These are phyloP conservation scores for Saccharomycopsis olivae DNA, from an alignment of 805 yeast genomes.

Conservation along the genomic window DNA sequence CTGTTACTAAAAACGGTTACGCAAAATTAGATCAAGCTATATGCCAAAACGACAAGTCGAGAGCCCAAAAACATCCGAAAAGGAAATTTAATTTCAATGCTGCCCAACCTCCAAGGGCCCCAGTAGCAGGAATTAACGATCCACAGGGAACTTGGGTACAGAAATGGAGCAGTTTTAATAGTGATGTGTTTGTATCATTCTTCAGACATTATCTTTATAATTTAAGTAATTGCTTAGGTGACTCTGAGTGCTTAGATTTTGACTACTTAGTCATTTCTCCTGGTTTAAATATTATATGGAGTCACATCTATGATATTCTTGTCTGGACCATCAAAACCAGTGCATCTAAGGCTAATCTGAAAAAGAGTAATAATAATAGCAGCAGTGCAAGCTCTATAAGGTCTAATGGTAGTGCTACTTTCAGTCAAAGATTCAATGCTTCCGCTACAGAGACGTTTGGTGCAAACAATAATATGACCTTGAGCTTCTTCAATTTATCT, in stretches of 20 bases:
- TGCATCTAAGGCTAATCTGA: slow-evolving; percentile 2
- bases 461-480: slow-evolving; percentile 13
- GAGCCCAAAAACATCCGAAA: background rate
- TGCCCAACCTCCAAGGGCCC: slow-evolving; percentile 29
- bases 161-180: slow-evolving; percentile 47
- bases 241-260: background rate
- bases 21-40: background rate
- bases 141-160: slow-evolving; percentile 55
- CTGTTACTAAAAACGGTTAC: background rate
- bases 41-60: background rate
- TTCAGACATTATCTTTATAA: slow-evolving; percentile 41
- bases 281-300: slow-evolving; percentile 34
- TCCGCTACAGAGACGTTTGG: slow-evolving; percentile 8
- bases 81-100: slow-evolving; percentile 24
- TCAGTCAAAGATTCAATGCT: slow-evolving; percentile 14
- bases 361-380: background rate
- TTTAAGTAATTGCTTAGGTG: slow-evolving; percentile 3
- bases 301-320: slow-evolving; percentile 37
- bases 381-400: background rate
- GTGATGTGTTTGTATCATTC: slow-evolving; percentile 51
- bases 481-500: slow-evolving; percentile 13
- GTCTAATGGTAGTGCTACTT: background rate
- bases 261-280: slow-evolving; percentile 26
- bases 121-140: slow-evolving; percentile 38
- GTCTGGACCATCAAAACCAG: slow-evolving; percentile 14